These are phyloP conservation scores for Primulina eburnea DNA, from an alignment of 257 asterid genomes.

Conservation along the genomic window DNA sequence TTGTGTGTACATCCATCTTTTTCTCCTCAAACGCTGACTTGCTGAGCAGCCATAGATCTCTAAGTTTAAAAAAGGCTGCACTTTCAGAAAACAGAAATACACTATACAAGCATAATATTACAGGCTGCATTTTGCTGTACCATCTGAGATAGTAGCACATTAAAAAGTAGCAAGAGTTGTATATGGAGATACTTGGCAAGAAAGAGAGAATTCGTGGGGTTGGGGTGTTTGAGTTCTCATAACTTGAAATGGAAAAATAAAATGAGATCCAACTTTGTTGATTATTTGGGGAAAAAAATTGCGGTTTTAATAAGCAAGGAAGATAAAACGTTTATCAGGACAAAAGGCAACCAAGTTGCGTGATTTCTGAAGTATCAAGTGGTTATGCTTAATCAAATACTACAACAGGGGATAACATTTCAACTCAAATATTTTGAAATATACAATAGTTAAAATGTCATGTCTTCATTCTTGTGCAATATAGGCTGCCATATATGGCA, in stretches of 20 bases:
- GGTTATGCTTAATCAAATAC: no score
- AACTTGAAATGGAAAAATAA: not conserved
- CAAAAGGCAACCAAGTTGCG: no score
- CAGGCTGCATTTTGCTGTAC: not conserved
- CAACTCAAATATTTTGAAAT: no score
- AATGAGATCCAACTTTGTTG: not conserved
- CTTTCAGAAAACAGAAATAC: slow-evolving; percentile 20
- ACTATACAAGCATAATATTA: not conserved
- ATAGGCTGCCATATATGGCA: not conserved
- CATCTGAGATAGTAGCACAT: not conserved
- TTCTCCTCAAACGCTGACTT: slow-evolving; percentile 73
- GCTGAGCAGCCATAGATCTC: slow-evolving; percentile 80
- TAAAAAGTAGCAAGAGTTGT: slow-evolving; percentile 10
- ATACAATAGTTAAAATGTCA: not conserved
- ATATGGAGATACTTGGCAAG: not conserved
- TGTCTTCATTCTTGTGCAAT: not conserved
- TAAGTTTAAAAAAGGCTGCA: slow-evolving; percentile 30
- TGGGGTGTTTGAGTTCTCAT: no score
- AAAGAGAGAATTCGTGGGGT: not conserved
- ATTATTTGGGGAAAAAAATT: no score
- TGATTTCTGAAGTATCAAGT: no score
- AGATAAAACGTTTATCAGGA: no score
- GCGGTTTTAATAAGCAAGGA: no score
- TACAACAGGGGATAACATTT: no score
- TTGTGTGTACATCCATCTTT: slow-evolving; percentile 78